These are phyloP conservation scores for Blepharisma undulans DNA, from an alignment of 169 alveolate species.

Conservation along the genomic window DNA sequence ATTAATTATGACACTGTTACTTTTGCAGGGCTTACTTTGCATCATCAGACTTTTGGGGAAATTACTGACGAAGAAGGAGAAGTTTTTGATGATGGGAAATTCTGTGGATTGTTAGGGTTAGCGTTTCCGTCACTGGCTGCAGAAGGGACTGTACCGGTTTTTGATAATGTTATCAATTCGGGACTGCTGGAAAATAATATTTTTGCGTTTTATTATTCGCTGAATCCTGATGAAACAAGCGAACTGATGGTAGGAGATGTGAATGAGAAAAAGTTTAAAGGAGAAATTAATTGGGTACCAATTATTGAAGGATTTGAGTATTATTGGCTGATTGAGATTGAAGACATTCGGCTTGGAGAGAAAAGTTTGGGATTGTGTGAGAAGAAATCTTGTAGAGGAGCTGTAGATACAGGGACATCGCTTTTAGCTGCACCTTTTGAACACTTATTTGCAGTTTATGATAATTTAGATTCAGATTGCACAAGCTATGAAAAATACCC, in stretches of 20 bases:
- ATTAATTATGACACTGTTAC: slow-evolving; percentile 43
- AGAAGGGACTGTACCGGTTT: not conserved
- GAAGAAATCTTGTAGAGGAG: slow-evolving; percentile 49
- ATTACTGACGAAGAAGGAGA: slow-evolving; percentile 54
- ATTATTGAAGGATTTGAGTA: slow-evolving; percentile 58
- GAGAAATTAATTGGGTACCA: slow-evolving; percentile 48
- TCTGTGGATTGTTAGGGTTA: slow-evolving; percentile 42
- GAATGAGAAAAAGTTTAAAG: slow-evolving; percentile 41
- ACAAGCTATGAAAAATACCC: not conserved
- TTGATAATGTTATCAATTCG: slow-evolving; percentile 40
- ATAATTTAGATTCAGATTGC: slow-evolving; percentile 20
- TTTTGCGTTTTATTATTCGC: slow-evolving; percentile 48
- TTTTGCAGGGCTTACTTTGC: slow-evolving; percentile 41
- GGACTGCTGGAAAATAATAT: slow-evolving; percentile 35
- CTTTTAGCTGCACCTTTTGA: slow-evolving; percentile 62
- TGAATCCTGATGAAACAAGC: slow-evolving; percentile 42
- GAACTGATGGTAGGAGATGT: slow-evolving; percentile 55
- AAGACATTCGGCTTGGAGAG: slow-evolving; percentile 49
- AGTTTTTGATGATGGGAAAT: slow-evolving; percentile 39
- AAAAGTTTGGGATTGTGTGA: slow-evolving; percentile 50
- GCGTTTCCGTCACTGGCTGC: slow-evolving; percentile 39
- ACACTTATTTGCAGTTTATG: slow-evolving; percentile 28
- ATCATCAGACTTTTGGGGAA: slow-evolving; percentile 48
- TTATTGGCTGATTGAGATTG: slow-evolving; percentile 70
- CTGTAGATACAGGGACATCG: slow-evolving; percentile 80